Evolutionary conservation across 2,329 filamentous ascomycete genomes (phyloP).

Genomic region (Penicillium griseofulvum): DNA sequence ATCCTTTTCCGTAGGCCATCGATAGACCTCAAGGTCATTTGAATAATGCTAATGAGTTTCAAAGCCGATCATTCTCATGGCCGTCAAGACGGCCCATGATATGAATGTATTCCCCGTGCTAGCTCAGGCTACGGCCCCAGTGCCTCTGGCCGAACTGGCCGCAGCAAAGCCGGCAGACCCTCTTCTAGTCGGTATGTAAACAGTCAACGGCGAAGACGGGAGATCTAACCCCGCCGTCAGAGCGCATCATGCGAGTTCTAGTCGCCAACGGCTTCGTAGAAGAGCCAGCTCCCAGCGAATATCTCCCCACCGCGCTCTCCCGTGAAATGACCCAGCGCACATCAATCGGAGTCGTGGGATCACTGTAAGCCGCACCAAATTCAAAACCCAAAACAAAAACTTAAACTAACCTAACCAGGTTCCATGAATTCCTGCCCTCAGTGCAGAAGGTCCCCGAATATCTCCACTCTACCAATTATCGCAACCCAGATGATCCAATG

Average conservation of each 20-base stretch:
- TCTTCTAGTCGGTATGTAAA: slow-evolving; percentile 20
- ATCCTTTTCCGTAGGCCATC: slow-evolving; percentile 11
- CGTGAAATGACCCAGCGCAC: slow-evolving; percentile 18
- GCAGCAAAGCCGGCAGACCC: slow-evolving; percentile 22
- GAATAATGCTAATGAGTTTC: neutral
- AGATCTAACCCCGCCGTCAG: slow-evolving; percentile 2
- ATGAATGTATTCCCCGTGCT: slow-evolving; percentile 19
- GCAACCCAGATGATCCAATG: slow-evolving; percentile 16
- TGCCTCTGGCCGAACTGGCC: slow-evolving; percentile 17
- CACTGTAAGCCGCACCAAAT: slow-evolving; percentile 13
- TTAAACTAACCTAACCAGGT: slow-evolving; percentile 6
- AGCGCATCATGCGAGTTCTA: slow-evolving; percentile 24
- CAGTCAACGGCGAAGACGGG: neutral
- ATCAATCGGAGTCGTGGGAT: slow-evolving; percentile 16
- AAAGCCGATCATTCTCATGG: slow-evolving; percentile 20
- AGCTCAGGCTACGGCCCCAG: slow-evolving; percentile 11
- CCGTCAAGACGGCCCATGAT: slow-evolving; percentile 21
- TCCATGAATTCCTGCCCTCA: slow-evolving; percentile 21
- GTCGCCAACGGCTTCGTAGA: slow-evolving; percentile 16
- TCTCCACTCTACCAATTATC: slow-evolving; percentile 12
- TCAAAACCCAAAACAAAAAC: neutral
- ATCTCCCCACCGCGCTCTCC: slow-evolving; percentile 16
- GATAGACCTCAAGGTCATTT: too few species aligned
- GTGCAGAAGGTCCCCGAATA: slow-evolving; percentile 19
- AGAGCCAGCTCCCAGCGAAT: slow-evolving; percentile 14